Base-by-base conservation (phyloP, 495 filamentous ascomycete genomes). In the Neurospora sp. region DNA sequence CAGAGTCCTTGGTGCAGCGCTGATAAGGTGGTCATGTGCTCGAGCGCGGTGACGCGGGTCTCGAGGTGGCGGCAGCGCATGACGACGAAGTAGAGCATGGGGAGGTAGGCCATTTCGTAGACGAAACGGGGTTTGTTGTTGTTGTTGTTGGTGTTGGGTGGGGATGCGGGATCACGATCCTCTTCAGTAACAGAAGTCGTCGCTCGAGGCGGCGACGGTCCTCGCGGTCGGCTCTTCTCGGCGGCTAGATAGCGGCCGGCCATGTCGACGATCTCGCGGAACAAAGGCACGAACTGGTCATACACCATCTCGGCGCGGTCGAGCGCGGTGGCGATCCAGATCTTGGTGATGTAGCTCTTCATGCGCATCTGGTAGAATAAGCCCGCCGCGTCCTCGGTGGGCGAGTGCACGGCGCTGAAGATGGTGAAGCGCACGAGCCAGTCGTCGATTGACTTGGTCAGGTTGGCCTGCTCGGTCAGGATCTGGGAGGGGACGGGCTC, bases 71-170 rank as follows among this genome's bases (percentile, higher is more conserved):
- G 81, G 59, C 86, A 87, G 76, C 84, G 86, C 46, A 85, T 76
- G 9, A 81, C 79, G 8, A 84, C 81, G 69, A 84, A 82, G 70
- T 85, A 84, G 11, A 87, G 80, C 5, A 83, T 76, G 0, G 83
- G 81, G 23, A 81, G 76, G 18, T 83, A 77, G 35, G 84, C 85
- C 76, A 82, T 84, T 72, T 86, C 85, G 40, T 85, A 85, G 44
- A 80, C 78, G 76, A 86, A 86, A 66, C 75, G 73, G 9, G 66
- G 77, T 40, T 48, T 79, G 12, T 27, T 27, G 44, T n/a, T 31
- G 31, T 35, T 35, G 35, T 0, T 20, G n/a, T 31, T 62, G 23
- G 8, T 23, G 54, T 35, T 62, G 23, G 54, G 41, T 46, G 69
- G 62, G 27, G 23, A 59, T 59, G 48, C 20, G 11, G 48, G 20